Base-by-base conservation (phyloP, 2,329 filamentous ascomycete species). In the Capronia americana region DNA sequence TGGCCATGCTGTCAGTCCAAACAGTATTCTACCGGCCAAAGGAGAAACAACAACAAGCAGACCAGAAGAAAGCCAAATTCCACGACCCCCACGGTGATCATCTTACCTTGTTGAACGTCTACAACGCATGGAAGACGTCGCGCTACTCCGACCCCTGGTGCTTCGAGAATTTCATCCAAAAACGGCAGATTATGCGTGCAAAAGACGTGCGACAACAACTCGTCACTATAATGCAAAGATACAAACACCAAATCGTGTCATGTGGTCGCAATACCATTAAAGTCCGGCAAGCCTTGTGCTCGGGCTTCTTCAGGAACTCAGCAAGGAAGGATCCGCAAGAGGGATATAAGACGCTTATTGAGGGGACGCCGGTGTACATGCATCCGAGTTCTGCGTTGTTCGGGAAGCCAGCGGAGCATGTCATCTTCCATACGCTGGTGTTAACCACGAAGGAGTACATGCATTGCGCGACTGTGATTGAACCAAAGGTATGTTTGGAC, bases 11-110 rank as follows among this genome's bases (percentile, higher is more conserved):
- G 63, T 93, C 91, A 46, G 88, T 95, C 10, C 88, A 90, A 63
- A 91, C 87, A 2, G 88, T 97, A 51, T 99, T 98, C 80, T 96
- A 97, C 79, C 89, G 96, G 0, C 95, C 96, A 0, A 97, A 97
- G 75, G 96, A 99, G 76, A 99, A 99, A 81, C 94, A 98, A 75
- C 86, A 91, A 56, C 92, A 97, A 77, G 95, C 96, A 2, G 95
- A 99, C 75, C 92, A 97, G 79, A 98, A 98, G 83, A 97, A 97
- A 79, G 86, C 93, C 71, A 97, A 97, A 77, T 99, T 99, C 80
- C 92, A 97, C 80, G 95, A 99, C 74, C 91, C 94, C 0, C 88
- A 92, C 64, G 95, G 95, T 60, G 95, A 99, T 75, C 95, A 99
- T 75, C 84, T 99, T 12, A 99, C 95, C 0, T 84, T 98, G 0